These are phyloP conservation scores for Metschnikowia lunata DNA, from an alignment of 805 yeast species.

Conservation along the genomic window DNA sequence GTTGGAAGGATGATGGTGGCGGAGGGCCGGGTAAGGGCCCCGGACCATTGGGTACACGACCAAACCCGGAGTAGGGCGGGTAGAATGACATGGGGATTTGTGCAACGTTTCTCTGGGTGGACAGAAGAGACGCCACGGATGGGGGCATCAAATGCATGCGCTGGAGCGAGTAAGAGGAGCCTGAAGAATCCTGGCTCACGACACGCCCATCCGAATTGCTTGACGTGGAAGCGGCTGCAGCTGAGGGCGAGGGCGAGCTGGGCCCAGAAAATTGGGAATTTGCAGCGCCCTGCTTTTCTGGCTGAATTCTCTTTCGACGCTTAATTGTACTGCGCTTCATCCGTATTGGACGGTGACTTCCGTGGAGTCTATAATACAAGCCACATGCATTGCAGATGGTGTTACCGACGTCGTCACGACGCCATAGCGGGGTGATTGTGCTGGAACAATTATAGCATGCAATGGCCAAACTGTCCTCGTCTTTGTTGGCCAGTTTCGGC, in stretches of 20 bases:
- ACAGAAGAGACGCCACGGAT: not conserved
- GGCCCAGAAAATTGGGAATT: not conserved
- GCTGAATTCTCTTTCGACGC: conserved; percentile 55
- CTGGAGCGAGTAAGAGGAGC: not conserved
- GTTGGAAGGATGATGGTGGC: conserved; percentile 18
- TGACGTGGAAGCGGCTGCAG: not conserved
- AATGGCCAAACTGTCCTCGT: conserved; percentile 49
- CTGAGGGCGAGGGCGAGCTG: not conserved
- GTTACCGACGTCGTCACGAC: conserved; percentile 76
- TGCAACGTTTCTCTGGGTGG: not conserved
- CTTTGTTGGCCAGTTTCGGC: conserved; percentile 5
- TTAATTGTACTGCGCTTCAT: conserved; percentile 72
- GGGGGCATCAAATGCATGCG: conserved; percentile 1
- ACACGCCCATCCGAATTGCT: not conserved
- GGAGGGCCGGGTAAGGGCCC: conserved; percentile 43
- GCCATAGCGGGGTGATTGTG: conserved; percentile 83
- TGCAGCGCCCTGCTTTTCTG: conserved; percentile 3
- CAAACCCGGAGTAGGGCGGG: conserved; percentile 34
- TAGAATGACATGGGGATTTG: conserved; percentile 17
- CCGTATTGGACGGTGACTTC: conserved; percentile 69
- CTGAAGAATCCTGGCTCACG: not conserved
- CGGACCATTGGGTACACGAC: conserved; percentile 38
- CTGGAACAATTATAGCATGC: conserved; percentile 84
- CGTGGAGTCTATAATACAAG: conserved; percentile 69
- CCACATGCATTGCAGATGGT: conserved; percentile 91